Evolutionary conservation across 1,284 basidiomycete species (phyloP), one percentile per base, ranked within the genome.

Genomic region (Takashimella koratensis): DNA sequence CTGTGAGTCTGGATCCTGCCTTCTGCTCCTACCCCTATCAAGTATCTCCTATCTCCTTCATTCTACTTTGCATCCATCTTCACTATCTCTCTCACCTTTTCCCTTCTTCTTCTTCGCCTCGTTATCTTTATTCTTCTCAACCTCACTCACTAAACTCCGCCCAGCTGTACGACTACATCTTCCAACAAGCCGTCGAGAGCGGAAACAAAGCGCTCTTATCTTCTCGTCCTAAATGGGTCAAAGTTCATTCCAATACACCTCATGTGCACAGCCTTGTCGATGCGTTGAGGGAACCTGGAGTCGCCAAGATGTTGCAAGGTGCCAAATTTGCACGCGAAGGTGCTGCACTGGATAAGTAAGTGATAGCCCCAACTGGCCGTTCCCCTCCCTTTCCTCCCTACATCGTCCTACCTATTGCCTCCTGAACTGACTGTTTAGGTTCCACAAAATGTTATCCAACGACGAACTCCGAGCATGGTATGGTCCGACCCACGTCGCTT

Each of bases 401-500:
- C 30, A 16, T 11, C 5, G 19, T 4, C 23, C 16, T 5, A 8
- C 41, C 8, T 19, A 10, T 36, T 30, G 30, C 13, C 20, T 4
- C 30, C 43, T 30, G 3, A 12, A 43, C 54, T 59, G 47, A 54
- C 22, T 42, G n/a, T n/a, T n/a, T n/a, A 96, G 92, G 67, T 97
- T 97, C 77, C 91, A 91, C 79, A 97, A 97, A 76, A 98, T 95
- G 88, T 82, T 98, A 11, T 90, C 88, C 0, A 83, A 82, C 5
- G 93, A 98, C 67, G 94, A 98, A 73, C 86, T 94, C 77, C 83
- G 96, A 51, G 96, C 96, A 4, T 98, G 96, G 95, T 99, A 99
- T 73, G 95, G 96, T 0, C 92, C 95, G 41, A 84, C 89, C 45
- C 95, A 98, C 74, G 94, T 99, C 52, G 80, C 83, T 47, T 81